These are phyloP conservation scores for Diaporthe capsici DNA, from an alignment of 2,329 filamentous ascomycete genomes.

Conservation along the genomic window DNA sequence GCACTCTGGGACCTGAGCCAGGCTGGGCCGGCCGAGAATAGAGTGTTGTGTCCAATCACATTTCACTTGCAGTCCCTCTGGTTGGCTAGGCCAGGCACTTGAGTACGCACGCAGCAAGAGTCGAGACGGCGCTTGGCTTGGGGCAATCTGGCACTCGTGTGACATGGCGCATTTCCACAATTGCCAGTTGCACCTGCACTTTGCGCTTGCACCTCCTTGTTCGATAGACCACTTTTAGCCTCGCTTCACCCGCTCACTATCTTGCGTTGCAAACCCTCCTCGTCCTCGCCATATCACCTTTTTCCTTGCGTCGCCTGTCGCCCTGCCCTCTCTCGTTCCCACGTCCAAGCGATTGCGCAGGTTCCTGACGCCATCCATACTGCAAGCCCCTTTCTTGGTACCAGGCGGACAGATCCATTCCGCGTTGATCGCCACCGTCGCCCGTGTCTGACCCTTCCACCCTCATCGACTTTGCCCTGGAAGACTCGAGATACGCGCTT, in stretches of 20 bases:
- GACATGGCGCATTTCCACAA: constrained; percentile 26
- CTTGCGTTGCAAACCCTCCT: constrained; percentile 24
- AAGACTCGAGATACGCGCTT: neutral
- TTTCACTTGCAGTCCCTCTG: neutral
- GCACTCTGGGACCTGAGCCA: neutral
- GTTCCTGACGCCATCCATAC: constrained; percentile 8
- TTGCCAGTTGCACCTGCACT: constrained; percentile 14
- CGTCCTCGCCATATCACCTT: constrained; percentile 13
- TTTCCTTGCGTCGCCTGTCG: constrained; percentile 30
- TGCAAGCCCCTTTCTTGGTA: constrained; percentile 22
- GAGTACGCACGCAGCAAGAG: constrained; percentile 10
- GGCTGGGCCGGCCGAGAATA: constrained; percentile 6
- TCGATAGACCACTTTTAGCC: constrained; percentile 30
- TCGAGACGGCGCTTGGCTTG: constrained; percentile 29
- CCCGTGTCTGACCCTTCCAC: constrained; percentile 29
- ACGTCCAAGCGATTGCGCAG: neutral
- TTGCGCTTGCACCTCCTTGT: constrained; percentile 20
- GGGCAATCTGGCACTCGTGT: constrained; percentile 34
- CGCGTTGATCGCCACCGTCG: constrained; percentile 37
- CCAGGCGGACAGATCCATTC: constrained; percentile 6
- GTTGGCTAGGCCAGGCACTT: constrained; percentile 7
- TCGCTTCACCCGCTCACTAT: constrained; percentile 18
- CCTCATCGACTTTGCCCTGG: constrained; percentile 8
- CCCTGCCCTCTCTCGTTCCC: constrained; percentile 11
- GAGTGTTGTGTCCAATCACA: constrained; percentile 8